Evolutionary conservation across 2,329 filamentous ascomycete species (phyloP), one percentile per base, ranked within the genome.

Genomic region (Phyllosticta citriasiana): DNA sequence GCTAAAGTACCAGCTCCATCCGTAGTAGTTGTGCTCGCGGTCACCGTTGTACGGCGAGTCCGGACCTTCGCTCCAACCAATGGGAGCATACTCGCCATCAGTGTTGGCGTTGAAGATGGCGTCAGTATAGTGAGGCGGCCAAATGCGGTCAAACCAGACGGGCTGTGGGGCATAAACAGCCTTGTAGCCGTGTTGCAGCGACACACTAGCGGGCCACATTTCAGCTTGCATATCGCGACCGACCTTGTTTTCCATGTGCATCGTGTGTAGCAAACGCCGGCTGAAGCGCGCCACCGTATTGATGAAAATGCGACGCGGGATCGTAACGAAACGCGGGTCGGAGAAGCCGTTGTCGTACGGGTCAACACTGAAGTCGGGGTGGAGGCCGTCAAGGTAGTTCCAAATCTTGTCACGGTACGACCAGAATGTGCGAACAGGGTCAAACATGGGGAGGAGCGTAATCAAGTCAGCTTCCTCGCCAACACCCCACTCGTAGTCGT

Each of bases 141-240:
- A 97, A 67, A 85, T 82, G 61, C 92, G 86, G 74, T 96, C 92
- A 16, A 93, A 84, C 71, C 88, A 97, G 60, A 96, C 82, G 1
- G 92, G 90, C 69, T 97, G 93, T 1, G 93, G 93, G 2, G 87
- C 91, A 66, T 88, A 96, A 14, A 97, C 91, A 47, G 90, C 91
- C 77, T 97, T 97, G 76, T 89, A 86, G 10, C 93, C 93, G 72
- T 97, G 92, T 63, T 97, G 92, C 9, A 97, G 81, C 1, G 92
- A 89, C 1, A 89, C 86, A 0, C 89, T 94, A 0, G 88, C 87
- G 0, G 92, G 90, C 91, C 91, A 97, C 92, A 97, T 97, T 74
- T 97, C 93, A 0, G 91, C 89, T 72, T 96, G 96, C 78, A 94
- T 95, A 65, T 89, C 89, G 74, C 95, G 89, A 67, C 91, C 92